Base-by-base conservation (phyloP, 768 basidiomycete species). In the Galerina marginata region DNA sequence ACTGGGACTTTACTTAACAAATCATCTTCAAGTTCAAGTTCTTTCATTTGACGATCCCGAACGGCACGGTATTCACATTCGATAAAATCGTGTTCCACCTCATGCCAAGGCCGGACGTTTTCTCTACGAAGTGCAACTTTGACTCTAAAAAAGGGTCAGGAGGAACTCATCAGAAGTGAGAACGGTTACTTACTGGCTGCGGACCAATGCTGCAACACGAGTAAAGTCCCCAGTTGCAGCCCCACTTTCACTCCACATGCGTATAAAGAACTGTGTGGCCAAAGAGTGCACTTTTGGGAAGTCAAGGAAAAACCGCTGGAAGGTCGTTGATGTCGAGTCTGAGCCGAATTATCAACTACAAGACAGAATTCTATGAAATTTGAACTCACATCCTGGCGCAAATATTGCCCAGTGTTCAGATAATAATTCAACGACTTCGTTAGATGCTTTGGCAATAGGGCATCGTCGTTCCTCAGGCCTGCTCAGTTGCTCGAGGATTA, bases 171-270 rank as follows among this genome's bases (percentile, higher is more conserved):
- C 23, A 61, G 37, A 56, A 10, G 25, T 23, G 20, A 36, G 5
- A 29, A 3, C 47, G 52, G 49, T 44, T 42, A 86, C 91, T 62
- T 72, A 93, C 92, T 96, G 95, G 82, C 92, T 93, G 54, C 86
- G 86, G 38, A 90, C 88, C 16, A 96, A 78, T 6, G 87, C 89
- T 37, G 85, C 83, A 9, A 96, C 87, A 9, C 95, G 87, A 38
- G 83, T 79, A 64, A 95, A 93, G 74, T 96, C 95, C 16, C 80
- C 87, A 11, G 73, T 68, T 3, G 89, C 86, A 1, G 95, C 91
- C 11, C 89, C 88, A 67, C 91, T 92, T 71, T 96, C 95, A 65
- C 82, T 85, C 93, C 93, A 96, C 87, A 96, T 94, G 37, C 92
- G 85, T n/a, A 93, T 76, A 75, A 96, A 96, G 78, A 96, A 95